Evolutionary conservation across 2,329 filamentous ascomycete species (phyloP), one percentile per base, ranked within the genome.

Genomic region (Pseudogymnoascus sp.): DNA sequence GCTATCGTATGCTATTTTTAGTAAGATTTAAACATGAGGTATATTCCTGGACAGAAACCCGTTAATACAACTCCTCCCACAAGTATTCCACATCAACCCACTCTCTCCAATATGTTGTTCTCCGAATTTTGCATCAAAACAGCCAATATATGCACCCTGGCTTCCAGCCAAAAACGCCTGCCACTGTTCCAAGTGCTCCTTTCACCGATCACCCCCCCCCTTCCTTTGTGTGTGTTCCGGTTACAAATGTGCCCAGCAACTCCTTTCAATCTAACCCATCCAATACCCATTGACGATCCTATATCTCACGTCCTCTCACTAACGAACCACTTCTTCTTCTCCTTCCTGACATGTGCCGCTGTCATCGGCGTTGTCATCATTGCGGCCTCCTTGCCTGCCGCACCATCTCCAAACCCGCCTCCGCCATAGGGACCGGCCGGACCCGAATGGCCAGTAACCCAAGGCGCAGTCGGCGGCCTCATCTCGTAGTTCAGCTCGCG

Each of bases 401-500:
- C 10, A 9, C 50, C 7, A 1, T 57, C 50, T 33, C 50, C 50
- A 21, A 57, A 57, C n/a, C 50, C 50, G 26, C 59, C 19, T 4
- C 33, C 59, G n/a, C 59, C 59, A 40, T 40, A 61, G 15, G 59
- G 59, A n/a, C 38, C 23, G 2, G 33, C 10, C 9, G 33, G 33
- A 7, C 38, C 59, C 2, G 35, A 35, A 11, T 38, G 35, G 19
- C 59, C 59, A 1, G 50, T 57, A 40, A 11, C 74, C 70, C 74
- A 73, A 9, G 74, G 69, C 31, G 69, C 67, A n/a, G 72, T 71
- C 8, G 74, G 74, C 13, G 70, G 71, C 50, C 70, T 67, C 67
- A 75, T 73, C 67, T 76, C 75, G 62, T 68, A 69, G 67, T 71
- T 71, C 59, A 80, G 80, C 70, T 89, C 87, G 75, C 82, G 86